phyloP scores from a whole-genome alignment of 495 filamentous ascomycete species.

The Clohesyomyces aquaticus region DNA sequence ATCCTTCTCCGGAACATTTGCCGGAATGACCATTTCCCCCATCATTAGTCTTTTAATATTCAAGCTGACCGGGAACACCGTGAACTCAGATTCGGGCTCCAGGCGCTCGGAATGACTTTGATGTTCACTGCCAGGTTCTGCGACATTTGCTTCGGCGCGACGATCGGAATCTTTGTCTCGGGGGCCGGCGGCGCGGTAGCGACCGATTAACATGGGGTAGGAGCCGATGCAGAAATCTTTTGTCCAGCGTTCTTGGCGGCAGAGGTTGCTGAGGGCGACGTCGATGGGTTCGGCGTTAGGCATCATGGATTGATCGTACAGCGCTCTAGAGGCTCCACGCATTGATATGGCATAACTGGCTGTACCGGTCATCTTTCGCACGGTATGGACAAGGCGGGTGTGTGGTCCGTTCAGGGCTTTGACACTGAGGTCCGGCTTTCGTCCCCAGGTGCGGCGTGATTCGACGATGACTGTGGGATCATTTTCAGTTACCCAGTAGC shows the following conservation, averaged over 20 bases:
- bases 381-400: conserved; percentile 9
- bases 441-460: conserved; percentile 7
- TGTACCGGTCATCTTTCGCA: conserved; percentile 7
- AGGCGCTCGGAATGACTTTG: not conserved
- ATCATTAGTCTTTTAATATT: conserved; percentile 12
- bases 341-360: conserved; percentile 15
- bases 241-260: conserved; percentile 5
- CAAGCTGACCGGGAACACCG: conserved; percentile 17
- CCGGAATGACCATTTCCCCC: conserved; percentile 12
- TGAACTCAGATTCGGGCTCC: conserved; percentile 17
- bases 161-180: conserved; percentile 23
- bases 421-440: conserved; percentile 22
- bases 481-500: conserved; percentile 25
- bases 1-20: conserved; percentile 4
- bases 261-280: conserved; percentile 6
- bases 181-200: conserved; percentile 16
- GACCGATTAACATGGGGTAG: conserved; percentile 28
- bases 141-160: not conserved
- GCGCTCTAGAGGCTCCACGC: conserved; percentile 14
- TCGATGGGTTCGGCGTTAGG: conserved; percentile 25
- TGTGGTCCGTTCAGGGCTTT: conserved; percentile 2
- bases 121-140: not conserved
- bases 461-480: conserved; percentile 12
- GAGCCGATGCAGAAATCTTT: conserved; percentile 19
- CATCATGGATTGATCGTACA: conserved; percentile 24